phyloP scores from a whole-genome alignment of 345 rosid genomes.

The Pistacia atlantica region DNA sequence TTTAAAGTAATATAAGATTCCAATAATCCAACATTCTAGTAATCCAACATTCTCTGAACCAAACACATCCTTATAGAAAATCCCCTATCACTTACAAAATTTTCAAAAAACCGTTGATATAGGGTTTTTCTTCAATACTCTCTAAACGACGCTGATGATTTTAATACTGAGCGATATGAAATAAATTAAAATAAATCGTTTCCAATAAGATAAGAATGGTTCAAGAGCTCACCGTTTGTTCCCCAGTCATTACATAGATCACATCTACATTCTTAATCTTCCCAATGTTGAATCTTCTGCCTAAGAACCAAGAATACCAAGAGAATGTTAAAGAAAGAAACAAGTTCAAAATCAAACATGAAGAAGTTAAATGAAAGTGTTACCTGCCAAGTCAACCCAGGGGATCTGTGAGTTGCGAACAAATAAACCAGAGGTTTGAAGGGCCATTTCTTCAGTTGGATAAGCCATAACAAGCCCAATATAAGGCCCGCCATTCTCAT shows the following conservation, averaged over 20 bases:
- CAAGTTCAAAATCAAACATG: too few species aligned
- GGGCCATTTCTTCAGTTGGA: slow-evolving; percentile 33
- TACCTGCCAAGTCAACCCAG: slow-evolving; percentile 32
- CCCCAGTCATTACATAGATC: slow-evolving; percentile 40
- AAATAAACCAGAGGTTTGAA: slow-evolving; percentile 30
- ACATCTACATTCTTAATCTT: slow-evolving; percentile 26
- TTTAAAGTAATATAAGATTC: too few species aligned
- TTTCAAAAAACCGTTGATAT: too few species aligned
- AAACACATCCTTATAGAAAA: too few species aligned
- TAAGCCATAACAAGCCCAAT: slow-evolving; percentile 39
- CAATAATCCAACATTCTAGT: too few species aligned
- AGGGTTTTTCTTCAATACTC: too few species aligned
- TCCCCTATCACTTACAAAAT: too few species aligned
- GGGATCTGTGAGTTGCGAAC: slow-evolving; percentile 19
- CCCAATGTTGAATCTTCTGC: slow-evolving; percentile 42
- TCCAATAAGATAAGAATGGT: background rate
- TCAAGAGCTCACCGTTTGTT: slow-evolving; percentile 26
- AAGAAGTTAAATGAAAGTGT: background rate
- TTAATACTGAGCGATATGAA: too few species aligned
- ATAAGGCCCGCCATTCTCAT: slow-evolving; percentile 30
- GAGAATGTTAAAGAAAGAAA: too few species aligned
- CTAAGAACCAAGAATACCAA: slow-evolving; percentile 19
- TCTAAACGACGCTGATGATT: too few species aligned
- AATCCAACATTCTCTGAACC: too few species aligned
- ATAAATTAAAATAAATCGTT: background rate